phyloP scores from a whole-genome alignment of 208 protist species.

The Novymonas esmeraldas region DNA sequence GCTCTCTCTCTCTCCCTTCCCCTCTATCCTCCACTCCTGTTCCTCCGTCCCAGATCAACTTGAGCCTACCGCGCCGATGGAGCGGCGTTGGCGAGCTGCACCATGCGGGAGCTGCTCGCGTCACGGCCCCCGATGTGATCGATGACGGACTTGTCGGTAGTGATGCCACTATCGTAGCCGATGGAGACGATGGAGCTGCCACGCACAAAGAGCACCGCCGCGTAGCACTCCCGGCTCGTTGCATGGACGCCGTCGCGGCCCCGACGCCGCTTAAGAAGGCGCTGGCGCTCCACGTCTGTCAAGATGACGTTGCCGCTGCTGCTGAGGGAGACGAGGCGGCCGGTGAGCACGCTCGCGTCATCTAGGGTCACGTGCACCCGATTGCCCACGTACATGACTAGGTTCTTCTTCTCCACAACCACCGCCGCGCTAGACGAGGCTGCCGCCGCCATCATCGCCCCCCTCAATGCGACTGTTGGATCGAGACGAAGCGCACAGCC shows the following conservation, averaged over 20 bases:
- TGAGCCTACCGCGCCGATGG: slow-evolving; percentile 31
- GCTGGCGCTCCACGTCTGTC: slow-evolving; percentile 72
- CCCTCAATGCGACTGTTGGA: too few relatives aligned
- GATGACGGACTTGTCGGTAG: slow-evolving; percentile 65
- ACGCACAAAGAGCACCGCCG: slow-evolving; percentile 75
- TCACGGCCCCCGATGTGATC: slow-evolving; percentile 54
- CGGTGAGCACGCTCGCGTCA: slow-evolving; percentile 67
- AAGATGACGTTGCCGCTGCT: slow-evolving; percentile 74
- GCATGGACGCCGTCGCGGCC: slow-evolving; percentile 22
- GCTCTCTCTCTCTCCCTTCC: too few relatives aligned
- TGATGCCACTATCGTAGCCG: slow-evolving; percentile 63
- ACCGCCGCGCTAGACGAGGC: slow-evolving; percentile 16
- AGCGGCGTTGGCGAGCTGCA: slow-evolving; percentile 66
- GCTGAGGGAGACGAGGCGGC: slow-evolving; percentile 77
- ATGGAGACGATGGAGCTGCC: slow-evolving; percentile 63
- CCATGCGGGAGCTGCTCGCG: slow-evolving; percentile 42
- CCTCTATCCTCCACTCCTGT: too few relatives aligned
- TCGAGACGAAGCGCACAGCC: too few relatives aligned
- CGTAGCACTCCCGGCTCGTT: slow-evolving; percentile 60
- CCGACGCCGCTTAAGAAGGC: slow-evolving; percentile 43
- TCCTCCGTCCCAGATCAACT: too few relatives aligned
- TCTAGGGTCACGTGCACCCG: slow-evolving; percentile 72
- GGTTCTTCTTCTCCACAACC: slow-evolving; percentile 41
- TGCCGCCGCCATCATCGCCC: neutral
- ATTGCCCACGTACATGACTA: slow-evolving; percentile 64